Base-by-base conservation (phyloP, 768 basidiomycete genomes). In the Cyathus striatus region DNA sequence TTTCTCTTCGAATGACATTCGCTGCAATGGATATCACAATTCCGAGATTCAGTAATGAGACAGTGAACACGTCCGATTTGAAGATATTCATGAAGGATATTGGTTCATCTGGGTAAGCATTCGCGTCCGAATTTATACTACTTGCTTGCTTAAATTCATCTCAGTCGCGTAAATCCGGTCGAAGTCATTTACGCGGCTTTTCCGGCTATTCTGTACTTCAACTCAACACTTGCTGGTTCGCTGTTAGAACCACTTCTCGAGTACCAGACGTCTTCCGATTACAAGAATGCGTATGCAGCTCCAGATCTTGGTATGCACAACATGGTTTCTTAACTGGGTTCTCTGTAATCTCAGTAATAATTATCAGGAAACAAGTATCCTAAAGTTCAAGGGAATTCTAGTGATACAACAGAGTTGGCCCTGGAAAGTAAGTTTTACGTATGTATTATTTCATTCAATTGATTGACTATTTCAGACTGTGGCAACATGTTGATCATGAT, bases 401-500 rank as follows among this genome's bases (percentile, higher is more conserved):
- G 5, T 23, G 39, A 50, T 33, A 54, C 50, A 5, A 41, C 40
- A 13, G 16, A 32, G 3, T 52, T 53, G 22, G 57, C 46, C 2
- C 43, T 63, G 0, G 59, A 64, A 38, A 44, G 60, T 63, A 14
- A 2, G 54, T 45, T n/a, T n/a, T n/a, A n/a, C n/a, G n/a, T n/a
- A n/a, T n/a, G 17, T 32, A 6, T n/a, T n/a, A n/a, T n/a, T n/a
- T n/a, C n/a, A n/a, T n/a, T 36, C 13, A 16, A 17, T 23, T 9
- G 4, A n/a, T 7, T 18, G 23, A 18, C 10, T n/a, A n/a, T n/a
- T 23, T 14, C 33, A 78, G 79, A 78, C 55, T 72, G 72, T 30
- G 76, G 75, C 17, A 79, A 75, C 50, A 79, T 79, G 76, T 60
- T 82, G 6, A 76, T 79, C 50, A 75, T 79, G 72, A 63, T 68